Conservation (phyloP, 140 eudicot genomes). For the Cichorium intybus region DNA sequence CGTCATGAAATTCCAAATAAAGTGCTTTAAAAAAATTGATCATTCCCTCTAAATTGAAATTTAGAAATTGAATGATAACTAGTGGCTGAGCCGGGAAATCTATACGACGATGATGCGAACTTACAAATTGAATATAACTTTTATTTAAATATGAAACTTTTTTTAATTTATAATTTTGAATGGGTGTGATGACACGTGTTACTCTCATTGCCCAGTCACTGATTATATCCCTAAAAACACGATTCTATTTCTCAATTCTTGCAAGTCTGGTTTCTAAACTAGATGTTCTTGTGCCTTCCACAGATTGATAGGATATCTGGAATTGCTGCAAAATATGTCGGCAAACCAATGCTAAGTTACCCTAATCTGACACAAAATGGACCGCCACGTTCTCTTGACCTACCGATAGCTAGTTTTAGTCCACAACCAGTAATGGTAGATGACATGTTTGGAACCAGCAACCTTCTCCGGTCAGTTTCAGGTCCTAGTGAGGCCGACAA, state of each 20-base stretch:
- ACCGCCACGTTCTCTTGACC: constrained; percentile 48
- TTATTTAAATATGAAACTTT: too few species aligned
- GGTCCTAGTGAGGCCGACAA: constrained; percentile 71
- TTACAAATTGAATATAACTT: too few species aligned
- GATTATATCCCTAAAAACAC: too few species aligned
- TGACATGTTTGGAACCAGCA: constrained; percentile 58
- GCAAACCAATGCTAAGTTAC: constrained; percentile 52
- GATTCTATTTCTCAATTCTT: not conserved
- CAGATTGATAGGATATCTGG: constrained; percentile 81
- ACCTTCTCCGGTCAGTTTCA: constrained; percentile 53
- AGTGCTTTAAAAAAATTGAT: too few species aligned
- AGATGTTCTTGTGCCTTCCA: constrained; percentile 12
- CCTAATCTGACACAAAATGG: constrained; percentile 39
- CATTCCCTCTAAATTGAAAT: too few species aligned
- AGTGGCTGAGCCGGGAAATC: too few species aligned
- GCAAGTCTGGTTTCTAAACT: not conserved
- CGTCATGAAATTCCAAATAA: too few species aligned
- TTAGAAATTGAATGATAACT: too few species aligned
- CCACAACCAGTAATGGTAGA: constrained; percentile 44
- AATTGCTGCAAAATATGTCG: constrained; percentile 86
- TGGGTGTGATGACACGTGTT: too few species aligned
- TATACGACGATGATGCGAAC: too few species aligned
- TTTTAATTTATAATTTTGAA: too few species aligned
- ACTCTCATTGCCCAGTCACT: too few species aligned
- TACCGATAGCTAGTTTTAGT: constrained; percentile 43